Evolutionary conservation across 169 alveolate genomes (phyloP), one percentile per base, ranked within the genome.

Genomic region (Plasmodium ovale): DNA sequence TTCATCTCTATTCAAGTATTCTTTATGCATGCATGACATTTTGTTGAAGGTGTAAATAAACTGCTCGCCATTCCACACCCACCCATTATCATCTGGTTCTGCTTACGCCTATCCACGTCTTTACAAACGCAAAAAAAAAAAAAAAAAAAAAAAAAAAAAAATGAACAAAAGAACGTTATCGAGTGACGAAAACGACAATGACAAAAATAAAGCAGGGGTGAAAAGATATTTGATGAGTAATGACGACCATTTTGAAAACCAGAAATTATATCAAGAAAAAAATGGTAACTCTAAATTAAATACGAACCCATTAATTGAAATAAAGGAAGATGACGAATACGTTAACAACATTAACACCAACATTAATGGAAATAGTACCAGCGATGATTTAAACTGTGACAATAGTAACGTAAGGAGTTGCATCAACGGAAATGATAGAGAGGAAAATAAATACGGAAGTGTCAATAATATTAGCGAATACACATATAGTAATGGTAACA

Each of bases 81-180:
- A n/a, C n/a, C n/a, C n/a, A n/a, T 58, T 58, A 2, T 58, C n/a
- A 3, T 58, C n/a, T 58, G n/a, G n/a, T 23, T 23, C n/a, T 35
- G 31, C 39, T 67, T 39, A 16, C 27, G 19, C 27, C 37, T 12
- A 44, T 4, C 16, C 7, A 33, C 53, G 21, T 47, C 19, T 68
- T 68, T 47, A 21, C 16, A 2, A n/a, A 2, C 37, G 5, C 23
- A 2, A 21, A 23, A 23, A 23, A 23, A 25, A 58, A 39, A 39
- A 39, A 39, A 39, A 39, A 39, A 39, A 39, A 9, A 39, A 39
- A 39, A 39, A 39, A n/a, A 54, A 47, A 49, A 79, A 79, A 25
- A 79, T 79, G 89, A 79, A 79, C 51, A 79, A 79, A 47, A 64
- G 89, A 68, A 79, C 79, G 3, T 42, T 79, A 4, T 65, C 82